These are phyloP conservation scores for Hyaloscypha variabilis DNA, from an alignment of 495 filamentous ascomycete species.

Conservation along the genomic window DNA sequence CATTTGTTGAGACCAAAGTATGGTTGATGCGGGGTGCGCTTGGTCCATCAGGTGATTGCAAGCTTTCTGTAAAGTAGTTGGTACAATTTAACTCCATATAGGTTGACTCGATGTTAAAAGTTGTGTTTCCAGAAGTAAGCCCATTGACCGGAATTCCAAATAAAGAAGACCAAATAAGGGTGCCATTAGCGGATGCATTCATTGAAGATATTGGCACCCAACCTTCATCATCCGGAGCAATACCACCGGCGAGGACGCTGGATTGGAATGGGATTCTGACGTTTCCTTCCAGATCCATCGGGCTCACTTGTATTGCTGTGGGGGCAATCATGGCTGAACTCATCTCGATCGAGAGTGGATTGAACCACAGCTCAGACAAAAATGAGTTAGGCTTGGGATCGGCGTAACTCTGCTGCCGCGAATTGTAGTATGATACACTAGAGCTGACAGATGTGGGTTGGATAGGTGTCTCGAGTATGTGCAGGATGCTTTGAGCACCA, in stretches of 20 bases:
- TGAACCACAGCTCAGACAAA: constrained; percentile 17
- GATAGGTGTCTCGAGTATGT: constrained; percentile 21
- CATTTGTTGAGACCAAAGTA: constrained; percentile 19
- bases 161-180: constrained; percentile 22
- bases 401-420: constrained; percentile 23
- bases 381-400: not conserved
- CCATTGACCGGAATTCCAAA: constrained; percentile 24
- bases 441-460: not conserved
- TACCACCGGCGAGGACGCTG: not conserved
- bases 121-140: constrained; percentile 21
- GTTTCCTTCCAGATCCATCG: constrained; percentile 28
- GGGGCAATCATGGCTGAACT: constrained; percentile 20
- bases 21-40: not conserved
- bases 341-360: constrained; percentile 20
- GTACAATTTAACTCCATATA: constrained; percentile 23
- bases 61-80: constrained; percentile 12
- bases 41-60: not conserved
- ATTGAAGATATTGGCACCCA: constrained; percentile 17
- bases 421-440: constrained; percentile 23
- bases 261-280: constrained; percentile 25
- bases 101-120: constrained; percentile 26
- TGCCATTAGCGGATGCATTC: constrained; percentile 3
- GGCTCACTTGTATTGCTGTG: constrained; percentile 5
- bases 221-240: constrained; percentile 16
- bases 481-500: constrained; percentile 25